Evolutionary conservation across 257 asterid genomes (phyloP).

Genomic region (Coffea canephora): DNA sequence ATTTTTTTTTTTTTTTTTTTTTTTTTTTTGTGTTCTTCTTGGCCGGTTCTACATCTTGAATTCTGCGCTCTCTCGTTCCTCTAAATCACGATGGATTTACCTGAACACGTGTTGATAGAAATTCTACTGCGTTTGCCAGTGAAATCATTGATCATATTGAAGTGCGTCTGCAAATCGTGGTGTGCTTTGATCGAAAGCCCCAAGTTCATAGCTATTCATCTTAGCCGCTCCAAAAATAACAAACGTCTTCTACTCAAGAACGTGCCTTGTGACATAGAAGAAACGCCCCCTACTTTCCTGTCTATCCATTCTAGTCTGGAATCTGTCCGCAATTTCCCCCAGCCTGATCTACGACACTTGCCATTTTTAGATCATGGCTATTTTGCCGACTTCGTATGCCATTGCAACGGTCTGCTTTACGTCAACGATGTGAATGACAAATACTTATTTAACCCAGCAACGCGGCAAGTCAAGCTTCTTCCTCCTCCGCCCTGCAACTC

Average conservation of each 20-base stretch:
- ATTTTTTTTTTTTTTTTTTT: too few species aligned
- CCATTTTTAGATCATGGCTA: neutral
- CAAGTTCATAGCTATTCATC: neutral
- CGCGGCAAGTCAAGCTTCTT: neutral
- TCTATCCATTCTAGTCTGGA: neutral
- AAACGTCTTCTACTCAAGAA: neutral
- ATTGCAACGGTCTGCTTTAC: neutral
- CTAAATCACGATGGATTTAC: neutral
- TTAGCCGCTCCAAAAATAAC: neutral
- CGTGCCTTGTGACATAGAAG: too few species aligned
- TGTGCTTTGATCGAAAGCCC: neutral
- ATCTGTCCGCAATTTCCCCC: neutral
- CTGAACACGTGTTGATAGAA: neutral
- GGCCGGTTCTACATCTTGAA: too few species aligned
- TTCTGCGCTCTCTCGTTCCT: too few species aligned
- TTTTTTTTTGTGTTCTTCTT: too few species aligned
- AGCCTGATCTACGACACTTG: neutral
- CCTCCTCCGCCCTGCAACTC: neutral
- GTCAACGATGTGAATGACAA: neutral
- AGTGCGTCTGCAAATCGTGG: slow-evolving; percentile 4
- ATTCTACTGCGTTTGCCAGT: slow-evolving; percentile 9
- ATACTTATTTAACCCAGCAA: neutral
- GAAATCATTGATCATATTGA: neutral
- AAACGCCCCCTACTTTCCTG: neutral
- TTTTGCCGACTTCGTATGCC: neutral